Evolutionary conservation across 2,329 filamentous ascomycete species (phyloP), one percentile per base, ranked within the genome.

Genomic region (Pseudocercospora vitis): DNA sequence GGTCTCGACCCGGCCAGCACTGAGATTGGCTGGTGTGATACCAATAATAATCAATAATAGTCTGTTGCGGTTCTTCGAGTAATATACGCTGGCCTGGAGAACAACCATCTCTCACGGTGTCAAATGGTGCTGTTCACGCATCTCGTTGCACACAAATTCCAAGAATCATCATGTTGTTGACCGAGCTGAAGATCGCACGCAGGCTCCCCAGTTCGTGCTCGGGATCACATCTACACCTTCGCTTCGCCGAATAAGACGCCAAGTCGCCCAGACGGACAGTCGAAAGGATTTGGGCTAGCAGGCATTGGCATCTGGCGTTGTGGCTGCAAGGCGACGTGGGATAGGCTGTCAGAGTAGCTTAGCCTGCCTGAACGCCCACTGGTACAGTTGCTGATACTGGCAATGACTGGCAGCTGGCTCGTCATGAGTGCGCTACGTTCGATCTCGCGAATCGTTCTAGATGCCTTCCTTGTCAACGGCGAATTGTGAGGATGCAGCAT

Each of bases 391-490:
- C 35, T 21, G 35, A 8, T 6, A 39, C 21, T 14, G 35, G 35
- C 33, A 37, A n/a, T 18, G 33, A 18, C 8, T 8, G 19, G 14
- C 11, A 12, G 16, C 8, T 8, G 19, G 14, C 11, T 24, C 19
- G 18, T 23, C 21, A 21, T 19, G 23, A 19, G 23, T 6, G 19
- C 6, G 8, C 16, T 40, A 21, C 37, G 11, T 21, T 23, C 4
- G 16, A 39, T 39, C 35, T 39, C 19, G 18, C 35, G 35, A 39
- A 39, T 39, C 14, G 35, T 39, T 39, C 35, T 21, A 39, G 16
- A 39, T 39, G 16, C 21, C 21, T 39, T 39, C 35, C 35, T 39
- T 39, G 35, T 39, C 16, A 39, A 21, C 35, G 35, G 35, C 35
- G 14, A 37, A 39, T 3, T 7, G 16, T 18, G 3, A 2, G 3